Evolutionary conservation across 2,329 filamentous ascomycete genomes (phyloP), one percentile per base, ranked within the genome.

Genomic region (Mycosphaerella sp.): DNA sequence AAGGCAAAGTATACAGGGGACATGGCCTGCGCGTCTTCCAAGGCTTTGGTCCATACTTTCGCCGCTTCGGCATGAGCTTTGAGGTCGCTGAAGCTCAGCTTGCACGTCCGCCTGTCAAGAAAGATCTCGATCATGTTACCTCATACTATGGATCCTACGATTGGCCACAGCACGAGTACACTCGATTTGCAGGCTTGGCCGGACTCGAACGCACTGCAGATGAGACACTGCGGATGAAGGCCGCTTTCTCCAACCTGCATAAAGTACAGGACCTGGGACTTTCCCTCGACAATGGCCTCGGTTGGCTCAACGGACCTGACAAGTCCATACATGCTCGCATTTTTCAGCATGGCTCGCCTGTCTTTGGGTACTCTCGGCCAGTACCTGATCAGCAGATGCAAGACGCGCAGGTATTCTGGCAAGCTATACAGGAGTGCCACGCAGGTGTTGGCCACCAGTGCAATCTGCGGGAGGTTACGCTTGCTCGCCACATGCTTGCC

Each of bases 211-310:
- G 78, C 48, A 78, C 80, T 8, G 82, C 84, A 4, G 84, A 87
- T 60, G 81, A 85, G 62, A 81, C 78, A 0, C 73, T 75, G 8
- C 76, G 76, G 31, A 83, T 86, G 80, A 80, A 77, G 57, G 73
- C 76, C 34, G 82, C 84, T 2, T 77, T 89, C 53, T 73, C 73
- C 9, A 78, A 77, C 49, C 73, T 87, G 1, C 70, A 66, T 1
- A 74, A 76, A 7, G 78, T 84, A 2, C 75, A 73, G 36, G 82
- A 86, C 56, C 74, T 89, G n/a, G 85, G 80, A 0, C 69, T 89
- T 3, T 86, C 81, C 14, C 76, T 86, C 40, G 82, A 86, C 63
- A 83, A 78, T 53, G 84, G 85, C 8, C 73, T 87, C 38, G 85
- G 85, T 9, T 87, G 83, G 75, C 74, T 88, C 9, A 72, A 73